These are phyloP conservation scores for Alternaria postmessia DNA, from an alignment of 2,329 filamentous ascomycete species.

Conservation along the genomic window DNA sequence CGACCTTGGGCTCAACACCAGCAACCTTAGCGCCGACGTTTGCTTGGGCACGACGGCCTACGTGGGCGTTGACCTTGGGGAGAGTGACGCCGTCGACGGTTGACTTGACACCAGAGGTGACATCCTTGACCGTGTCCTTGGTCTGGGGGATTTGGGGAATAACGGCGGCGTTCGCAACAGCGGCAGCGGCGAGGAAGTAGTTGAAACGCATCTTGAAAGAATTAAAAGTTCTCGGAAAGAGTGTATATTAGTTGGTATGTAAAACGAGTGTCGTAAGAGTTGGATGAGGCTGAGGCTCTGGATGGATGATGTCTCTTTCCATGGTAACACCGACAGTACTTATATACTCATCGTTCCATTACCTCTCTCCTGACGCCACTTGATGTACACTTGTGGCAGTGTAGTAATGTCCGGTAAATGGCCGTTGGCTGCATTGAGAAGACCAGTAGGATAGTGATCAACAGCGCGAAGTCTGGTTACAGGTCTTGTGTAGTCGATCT, in stretches of 20 bases:
- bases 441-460: conserved; percentile 1
- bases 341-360: not conserved
- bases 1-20: not conserved
- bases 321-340: not conserved
- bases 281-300: not conserved
- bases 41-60: not conserved
- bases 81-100: not conserved
- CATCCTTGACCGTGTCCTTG: not conserved
- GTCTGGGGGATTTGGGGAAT: not conserved
- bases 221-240: conserved; percentile 1
- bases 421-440: not conserved
- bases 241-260: not conserved
- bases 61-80: not conserved
- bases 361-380: conserved; percentile 1
- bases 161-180: conserved; percentile 1
- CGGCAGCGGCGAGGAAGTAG: not conserved
- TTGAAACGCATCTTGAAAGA: not conserved
- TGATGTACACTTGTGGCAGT: not conserved
- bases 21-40: not conserved
- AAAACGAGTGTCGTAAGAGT: not conserved
- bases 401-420: conserved; percentile 1
- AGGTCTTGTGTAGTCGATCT: not conserved
- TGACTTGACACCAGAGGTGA: not conserved
- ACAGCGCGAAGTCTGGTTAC: not conserved
- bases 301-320: not conserved